Evolutionary conservation across 2,329 filamentous ascomycete species (phyloP), one percentile per base, ranked within the genome.

Genomic region (Fusarium sulawesiense): DNA sequence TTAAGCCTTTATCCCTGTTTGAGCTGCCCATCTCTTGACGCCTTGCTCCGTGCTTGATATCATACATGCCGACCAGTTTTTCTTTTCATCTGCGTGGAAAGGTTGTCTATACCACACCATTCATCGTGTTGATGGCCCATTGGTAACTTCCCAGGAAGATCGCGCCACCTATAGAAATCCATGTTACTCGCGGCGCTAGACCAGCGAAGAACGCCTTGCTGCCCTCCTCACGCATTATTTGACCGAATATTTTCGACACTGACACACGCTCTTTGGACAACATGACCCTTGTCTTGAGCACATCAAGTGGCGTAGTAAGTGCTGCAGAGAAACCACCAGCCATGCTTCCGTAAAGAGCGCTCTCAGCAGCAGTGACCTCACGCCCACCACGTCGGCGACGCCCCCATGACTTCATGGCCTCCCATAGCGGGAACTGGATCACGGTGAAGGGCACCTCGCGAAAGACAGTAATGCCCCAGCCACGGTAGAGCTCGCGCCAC

Each of bases 231-330:
- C 80, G 82, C 76, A 90, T 82, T 61, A 98, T 92, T 21, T 85
- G 82, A 55, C 82, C 83, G 68, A 95, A 83, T 65, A 97, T 84
- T 7, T 80, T 78, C 34, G 82, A 78, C 68, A 89, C 86, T 14
- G 84, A 87, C 78, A 87, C 88, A 73, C 84, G 88, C 83, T 91
- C 88, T 75, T 89, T 87, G 16, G 92, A 91, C 73, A 99, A 84
- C 96, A 99, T 99, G 81, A 98, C 91, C 70, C 96, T 86, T 70
- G 96, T 99, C 88, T 99, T 99, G 72, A 99, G 85, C 67, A 99
- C 96, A 81, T 99, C 96, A 68, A 99, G 82, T 41, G 96, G 96
- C 55, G 96, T 99, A 25, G 96, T 99, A 63, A 95, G 78, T 0
- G 88, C 95, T 1, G 96, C 96, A 1, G 96, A 94, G 41, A 98